phyloP scores from a whole-genome alignment of 129 eudicot species.

The Heracleum sosnowskyi region DNA sequence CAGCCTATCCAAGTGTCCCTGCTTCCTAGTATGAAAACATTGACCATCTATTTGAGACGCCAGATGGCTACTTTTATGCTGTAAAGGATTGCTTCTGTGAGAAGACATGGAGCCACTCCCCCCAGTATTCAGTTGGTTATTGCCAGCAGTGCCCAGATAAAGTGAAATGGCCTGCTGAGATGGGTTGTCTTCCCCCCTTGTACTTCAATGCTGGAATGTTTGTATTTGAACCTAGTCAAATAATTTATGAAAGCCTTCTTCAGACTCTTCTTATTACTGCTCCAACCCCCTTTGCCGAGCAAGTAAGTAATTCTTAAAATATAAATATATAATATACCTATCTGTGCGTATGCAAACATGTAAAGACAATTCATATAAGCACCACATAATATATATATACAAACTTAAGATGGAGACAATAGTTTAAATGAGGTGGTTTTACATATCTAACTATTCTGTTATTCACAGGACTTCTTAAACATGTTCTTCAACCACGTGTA shows the following conservation, averaged over 20 bases:
- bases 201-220: slow-evolving; percentile 49
- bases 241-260: slow-evolving; percentile 29
- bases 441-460: neutral
- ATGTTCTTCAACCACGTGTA: slow-evolving; percentile 32
- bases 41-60: slow-evolving; percentile 40
- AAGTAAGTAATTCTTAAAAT: slow-evolving; percentile 12
- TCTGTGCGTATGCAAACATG: neutral
- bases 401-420: neutral
- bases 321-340: neutral
- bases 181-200: slow-evolving; percentile 39
- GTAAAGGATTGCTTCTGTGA: slow-evolving; percentile 49
- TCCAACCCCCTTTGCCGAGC: slow-evolving; percentile 46
- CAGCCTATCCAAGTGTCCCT: too few relatives aligned
- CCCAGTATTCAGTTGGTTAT: slow-evolving; percentile 33
- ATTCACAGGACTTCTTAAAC: slow-evolving; percentile 37
- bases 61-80: slow-evolving; percentile 40
- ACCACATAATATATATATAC: neutral
- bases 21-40: slow-evolving; percentile 34
- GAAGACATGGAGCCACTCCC: slow-evolving; percentile 39
- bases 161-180: slow-evolving; percentile 34
- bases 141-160: slow-evolving; percentile 47
- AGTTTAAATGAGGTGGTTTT: neutral
- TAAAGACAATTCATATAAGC: neutral
- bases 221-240: slow-evolving; percentile 31
- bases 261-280: slow-evolving; percentile 11